These are phyloP conservation scores for Elaeis oleifera DNA, from an alignment of 202 grass and related monocot species.

Conservation along the genomic window DNA sequence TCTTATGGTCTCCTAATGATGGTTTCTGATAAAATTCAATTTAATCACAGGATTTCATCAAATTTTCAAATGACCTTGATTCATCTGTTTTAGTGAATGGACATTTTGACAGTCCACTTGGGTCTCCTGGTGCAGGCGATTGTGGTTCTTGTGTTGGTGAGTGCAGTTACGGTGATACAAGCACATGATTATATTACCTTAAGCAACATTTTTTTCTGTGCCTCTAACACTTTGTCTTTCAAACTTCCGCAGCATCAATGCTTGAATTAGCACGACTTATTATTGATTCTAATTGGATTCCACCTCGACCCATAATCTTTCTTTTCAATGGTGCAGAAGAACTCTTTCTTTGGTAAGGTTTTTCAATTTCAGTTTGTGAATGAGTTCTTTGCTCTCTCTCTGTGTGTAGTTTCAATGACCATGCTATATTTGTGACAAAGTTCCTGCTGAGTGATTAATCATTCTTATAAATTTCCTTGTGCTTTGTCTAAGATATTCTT, in stretches of 20 bases:
- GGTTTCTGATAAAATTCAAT: constrained; percentile 46
- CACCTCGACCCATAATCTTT: constrained; percentile 84
- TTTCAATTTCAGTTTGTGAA: neutral
- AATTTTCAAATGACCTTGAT: constrained; percentile 89
- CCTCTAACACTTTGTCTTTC: no score
- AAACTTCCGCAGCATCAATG: constrained; percentile 77
- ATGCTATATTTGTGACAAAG: no score
- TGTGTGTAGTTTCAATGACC: neutral
- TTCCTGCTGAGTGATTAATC: no score
- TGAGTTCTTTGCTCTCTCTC: constrained; percentile 13
- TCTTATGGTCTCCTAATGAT: neutral
- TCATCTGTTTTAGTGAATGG: constrained; percentile 86
- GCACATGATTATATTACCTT: no score
- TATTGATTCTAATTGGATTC: constrained; percentile 83
- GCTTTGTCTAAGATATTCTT: no score
- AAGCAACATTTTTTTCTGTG: no score
- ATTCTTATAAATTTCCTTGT: no score
- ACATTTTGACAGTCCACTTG: constrained; percentile 94
- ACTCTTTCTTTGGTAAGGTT: constrained; percentile 75
- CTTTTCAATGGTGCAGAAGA: constrained; percentile 99
- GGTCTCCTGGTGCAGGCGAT: constrained; percentile 86
- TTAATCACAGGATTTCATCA: constrained; percentile 94
- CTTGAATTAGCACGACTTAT: constrained; percentile 92
- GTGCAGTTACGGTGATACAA: neutral
- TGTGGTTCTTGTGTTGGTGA: constrained; percentile 99